These are phyloP conservation scores for Dryas octopetala DNA, from an alignment of 306 rosid genomes.

Conservation along the genomic window DNA sequence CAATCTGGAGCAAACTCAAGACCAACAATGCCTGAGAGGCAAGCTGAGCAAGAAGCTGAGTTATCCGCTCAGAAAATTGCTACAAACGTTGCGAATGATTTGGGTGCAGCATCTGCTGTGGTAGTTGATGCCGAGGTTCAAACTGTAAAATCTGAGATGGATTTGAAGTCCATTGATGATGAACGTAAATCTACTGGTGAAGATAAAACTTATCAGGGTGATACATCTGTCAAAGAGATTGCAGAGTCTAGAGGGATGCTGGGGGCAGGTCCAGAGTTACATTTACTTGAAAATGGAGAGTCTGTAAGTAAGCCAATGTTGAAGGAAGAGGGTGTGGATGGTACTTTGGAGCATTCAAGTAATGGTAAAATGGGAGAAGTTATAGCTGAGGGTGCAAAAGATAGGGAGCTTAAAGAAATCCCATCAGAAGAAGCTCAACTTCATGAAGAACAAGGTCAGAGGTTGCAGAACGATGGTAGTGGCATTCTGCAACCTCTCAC, in stretches of 20 bases:
- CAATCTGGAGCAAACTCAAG: slow-evolving; percentile 37
- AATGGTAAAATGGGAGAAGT: slow-evolving; percentile 31
- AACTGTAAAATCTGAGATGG: slow-evolving; percentile 44
- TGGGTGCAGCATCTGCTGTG: slow-evolving; percentile 29
- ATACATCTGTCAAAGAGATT: slow-evolving; percentile 26
- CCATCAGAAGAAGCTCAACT: slow-evolving; percentile 35
- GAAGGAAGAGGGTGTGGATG: slow-evolving; percentile 44
- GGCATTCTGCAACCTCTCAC: slow-evolving; percentile 32
- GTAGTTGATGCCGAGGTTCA: slow-evolving; percentile 36
- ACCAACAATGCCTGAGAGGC: slow-evolving; percentile 36
- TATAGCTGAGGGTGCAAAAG: slow-evolving; percentile 36
- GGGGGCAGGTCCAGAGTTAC: slow-evolving; percentile 27
- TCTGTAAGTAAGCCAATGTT: slow-evolving; percentile 39
- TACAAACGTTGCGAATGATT: slow-evolving; percentile 31
- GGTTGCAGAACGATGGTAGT: slow-evolving; percentile 41
- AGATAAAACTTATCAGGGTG: slow-evolving; percentile 25
- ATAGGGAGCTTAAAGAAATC: slow-evolving; percentile 37
- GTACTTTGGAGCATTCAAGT: slow-evolving; percentile 33
- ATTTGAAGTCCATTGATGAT: slow-evolving; percentile 37
- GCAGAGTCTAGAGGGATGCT: slow-evolving; percentile 32
- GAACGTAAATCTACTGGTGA: slow-evolving; percentile 35
- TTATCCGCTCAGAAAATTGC: slow-evolving; percentile 38
- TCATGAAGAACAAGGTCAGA: slow-evolving; percentile 42
- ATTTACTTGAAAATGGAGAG: slow-evolving; percentile 48
- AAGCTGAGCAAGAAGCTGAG: slow-evolving; percentile 40